These are phyloP conservation scores for Amesomyces nigricolor DNA, from an alignment of 2,329 filamentous ascomycete genomes.

Conservation along the genomic window DNA sequence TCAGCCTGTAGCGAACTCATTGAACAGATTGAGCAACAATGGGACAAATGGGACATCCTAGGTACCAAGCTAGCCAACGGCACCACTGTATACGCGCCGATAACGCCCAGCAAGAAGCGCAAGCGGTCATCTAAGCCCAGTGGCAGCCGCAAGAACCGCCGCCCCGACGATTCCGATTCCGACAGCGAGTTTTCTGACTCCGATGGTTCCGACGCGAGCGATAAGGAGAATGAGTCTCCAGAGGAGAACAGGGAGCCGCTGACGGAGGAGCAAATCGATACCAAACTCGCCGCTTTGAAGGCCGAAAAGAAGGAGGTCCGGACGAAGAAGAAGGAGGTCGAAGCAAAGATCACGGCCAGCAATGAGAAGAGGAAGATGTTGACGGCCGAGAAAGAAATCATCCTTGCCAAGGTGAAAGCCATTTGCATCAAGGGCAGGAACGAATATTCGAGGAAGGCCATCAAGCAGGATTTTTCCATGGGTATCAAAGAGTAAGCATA, in stretches of 20 bases:
- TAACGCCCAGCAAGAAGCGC: conserved; percentile 21
- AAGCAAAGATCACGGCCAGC: conserved; percentile 5
- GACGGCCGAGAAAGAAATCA: conserved; percentile 20
- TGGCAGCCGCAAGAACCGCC: conserved; percentile 18
- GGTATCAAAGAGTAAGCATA: conserved; percentile 50
- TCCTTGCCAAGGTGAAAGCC: conserved; percentile 29
- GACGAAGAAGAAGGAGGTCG: conserved; percentile 18
- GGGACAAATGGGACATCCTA: conserved; percentile 25
- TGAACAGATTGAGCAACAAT: conserved; percentile 21
- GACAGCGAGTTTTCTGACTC: conserved; percentile 19
- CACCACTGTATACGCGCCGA: conserved; percentile 23
- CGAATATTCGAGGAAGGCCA: conserved; percentile 48
- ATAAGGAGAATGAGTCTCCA: conserved; percentile 23
- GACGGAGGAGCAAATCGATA: conserved; percentile 21
- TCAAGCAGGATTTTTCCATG: conserved; percentile 54
- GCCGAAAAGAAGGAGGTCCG: conserved; percentile 21
- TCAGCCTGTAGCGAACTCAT: conserved; percentile 26
- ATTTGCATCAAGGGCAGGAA: conserved; percentile 53
- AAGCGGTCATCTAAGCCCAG: conserved; percentile 21
- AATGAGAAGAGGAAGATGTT: conserved; percentile 26
- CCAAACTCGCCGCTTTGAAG: conserved; percentile 32
- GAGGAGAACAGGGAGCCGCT: conserved; percentile 8
- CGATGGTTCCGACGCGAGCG: conserved; percentile 15
- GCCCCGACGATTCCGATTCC: conserved; percentile 10
- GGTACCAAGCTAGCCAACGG: conserved; percentile 16